Base-by-base conservation (phyloP, 78 protist species). In the Anaeramoeba flamelloides region DNA sequence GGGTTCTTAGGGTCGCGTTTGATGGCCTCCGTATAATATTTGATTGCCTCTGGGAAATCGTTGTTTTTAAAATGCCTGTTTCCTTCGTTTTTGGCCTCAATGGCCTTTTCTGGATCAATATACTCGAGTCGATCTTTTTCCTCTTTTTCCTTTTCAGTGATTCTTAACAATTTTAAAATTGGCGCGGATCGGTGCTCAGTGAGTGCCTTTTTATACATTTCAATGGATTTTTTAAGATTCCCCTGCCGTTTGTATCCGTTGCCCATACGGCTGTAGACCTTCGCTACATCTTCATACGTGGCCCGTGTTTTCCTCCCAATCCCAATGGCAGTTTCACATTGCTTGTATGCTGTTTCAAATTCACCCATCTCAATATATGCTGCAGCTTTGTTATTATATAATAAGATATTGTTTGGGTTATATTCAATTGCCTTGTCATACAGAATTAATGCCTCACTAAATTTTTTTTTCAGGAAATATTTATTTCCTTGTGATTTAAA, bases 1-100 rank as follows among this genome's bases (percentile, higher is more conserved):
- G 83, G 91, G 65, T 90, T 91, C 31, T 32, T 53, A 38, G 96
- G 94, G 79, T 93, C 87, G 38, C 96, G 75, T 77, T 83, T 80
- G 86, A 93, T 84, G 34, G 96, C 96, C 65, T 92, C 94, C 3
- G 84, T 65, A 84, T 86, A 90, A 36, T 75, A 75, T 39, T 83
- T 83, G 38, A 90, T 86, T n/a, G 93, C 92, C 31, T 87, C 92
- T 32, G 88, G 87, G 87, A 39, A 89, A 78, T 89, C 78, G 34
- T 84, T 86, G 39, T 82, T 83, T 77, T 89, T 89, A 83, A 91
- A 91, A 65, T 82, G 84, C n/a, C 80, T 90, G 83, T 88, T 91
- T 22, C 96, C 96, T 41, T 79, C 32, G 41, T 86, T 80, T 78
- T 88, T 87, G n/a, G 81, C 96, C 1, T 30, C 84, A 36, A 76